Base-by-base conservation (phyloP, 768 basidiomycete genomes). In the Amanita molliuscula region DNA sequence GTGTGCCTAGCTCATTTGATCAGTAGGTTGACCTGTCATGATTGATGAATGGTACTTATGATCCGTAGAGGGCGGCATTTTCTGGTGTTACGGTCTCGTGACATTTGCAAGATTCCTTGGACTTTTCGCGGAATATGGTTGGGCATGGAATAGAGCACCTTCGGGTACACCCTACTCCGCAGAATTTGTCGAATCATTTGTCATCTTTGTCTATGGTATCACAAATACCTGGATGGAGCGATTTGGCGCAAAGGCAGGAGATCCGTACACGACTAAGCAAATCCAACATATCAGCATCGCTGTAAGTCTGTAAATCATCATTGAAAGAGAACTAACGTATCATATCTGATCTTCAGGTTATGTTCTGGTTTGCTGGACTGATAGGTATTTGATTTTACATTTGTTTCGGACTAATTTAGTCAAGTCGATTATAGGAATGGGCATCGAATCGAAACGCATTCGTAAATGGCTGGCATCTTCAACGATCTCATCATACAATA, bases 181-280 rank as follows among this genome's bases (percentile, higher is more conserved):
- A 4, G 88, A 91, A 62, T 84, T 88, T 48, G 72, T 82, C 51
- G 89, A 92, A 65, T 88, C 83, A 0, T 59, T 72, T 8, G 75
- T 90, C 46, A 93, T 97, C 58, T 94, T 94, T 67, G 29, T 81
- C 0, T 98, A 97, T 61, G 94, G 94, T 6, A 72, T 78, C 29
- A 85, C 90, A 37, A 95, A 98, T 62, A 91, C 87, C 13, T 98
- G 91, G 90, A 91, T 97, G 88, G 95, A 98, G 66, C 78, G 95
- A 36, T 88, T 95, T 56, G 94, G 93, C 3, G 88, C 83, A 1
- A 66, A 75, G 13, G 67, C 85, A 0, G 89, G 88, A 11, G 83
- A 84, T 60, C 88, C 93, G 11, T 95, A 77, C 67, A 87, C 88
- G 1, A 86, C 91, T 21, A 95, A 92, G 64, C 79, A 96, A 61